These are phyloP conservation scores for Phaffia rhodozyma DNA, from an alignment of 1,284 basidiomycete species.

Conservation along the genomic window DNA sequence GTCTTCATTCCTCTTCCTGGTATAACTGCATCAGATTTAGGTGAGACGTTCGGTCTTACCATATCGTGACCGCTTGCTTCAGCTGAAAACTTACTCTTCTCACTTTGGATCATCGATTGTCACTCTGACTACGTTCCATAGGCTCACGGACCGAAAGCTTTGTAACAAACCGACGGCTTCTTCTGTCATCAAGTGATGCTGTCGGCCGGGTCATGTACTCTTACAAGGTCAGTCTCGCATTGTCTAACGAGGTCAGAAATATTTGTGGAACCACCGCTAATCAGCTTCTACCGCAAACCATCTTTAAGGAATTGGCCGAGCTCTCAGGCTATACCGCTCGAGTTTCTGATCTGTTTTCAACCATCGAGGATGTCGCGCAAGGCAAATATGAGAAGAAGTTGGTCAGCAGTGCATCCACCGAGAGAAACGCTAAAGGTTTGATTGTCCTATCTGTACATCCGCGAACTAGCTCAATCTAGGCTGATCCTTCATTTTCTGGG, in stretches of 20 bases:
- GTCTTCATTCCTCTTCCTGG: slow-evolving; percentile 84
- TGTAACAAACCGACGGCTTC: slow-evolving; percentile 81
- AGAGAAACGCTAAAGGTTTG: slow-evolving; percentile 67
- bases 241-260: neutral
- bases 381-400: slow-evolving; percentile 84
- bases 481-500: neutral
- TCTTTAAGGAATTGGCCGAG: slow-evolving; percentile 62
- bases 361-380: slow-evolving; percentile 74
- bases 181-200: slow-evolving; percentile 53
- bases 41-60: slow-evolving; percentile 2
- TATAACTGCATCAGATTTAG: slow-evolving; percentile 27
- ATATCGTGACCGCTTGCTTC: neutral
- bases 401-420: slow-evolving; percentile 60
- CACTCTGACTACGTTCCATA: neutral
- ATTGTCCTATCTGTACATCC: slow-evolving; percentile 15
- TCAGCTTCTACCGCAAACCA: neutral
- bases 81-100: neutral
- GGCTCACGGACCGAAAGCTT: slow-evolving; percentile 47
- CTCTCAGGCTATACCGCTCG: slow-evolving; percentile 90
- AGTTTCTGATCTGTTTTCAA: slow-evolving; percentile 77
- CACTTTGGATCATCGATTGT: neutral
- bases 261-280: neutral
- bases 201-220: slow-evolving; percentile 72
- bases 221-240: slow-evolving; percentile 48
- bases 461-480: neutral